phyloP scores from a whole-genome alignment of 176 grass and related monocot species.

The Microstegium vimineum region DNA sequence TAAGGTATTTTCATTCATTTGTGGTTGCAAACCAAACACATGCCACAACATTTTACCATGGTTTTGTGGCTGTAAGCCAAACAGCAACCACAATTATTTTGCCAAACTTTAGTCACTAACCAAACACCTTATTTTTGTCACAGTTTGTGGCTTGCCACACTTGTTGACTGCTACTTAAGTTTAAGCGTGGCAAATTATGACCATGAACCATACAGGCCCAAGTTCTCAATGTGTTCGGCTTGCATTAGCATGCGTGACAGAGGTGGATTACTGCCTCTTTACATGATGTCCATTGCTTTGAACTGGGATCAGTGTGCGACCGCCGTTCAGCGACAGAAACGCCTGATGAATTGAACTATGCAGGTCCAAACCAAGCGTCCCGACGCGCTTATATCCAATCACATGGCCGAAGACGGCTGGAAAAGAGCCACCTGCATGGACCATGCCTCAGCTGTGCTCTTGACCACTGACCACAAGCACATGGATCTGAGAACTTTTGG shows the following conservation, averaged over 20 bases:
- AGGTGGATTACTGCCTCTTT: background rate
- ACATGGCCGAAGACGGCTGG: background rate
- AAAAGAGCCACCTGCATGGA: slow-evolving; percentile 29
- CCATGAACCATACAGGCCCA: no score
- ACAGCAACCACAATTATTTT: no score
- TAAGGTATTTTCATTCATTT: no score
- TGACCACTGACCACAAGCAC: background rate
- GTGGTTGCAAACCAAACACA: no score
- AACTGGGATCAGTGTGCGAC: background rate
- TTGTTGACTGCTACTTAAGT: no score
- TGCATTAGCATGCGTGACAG: background rate
- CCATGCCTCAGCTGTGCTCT: background rate
- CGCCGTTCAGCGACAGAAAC: background rate
- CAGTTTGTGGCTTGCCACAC: no score
- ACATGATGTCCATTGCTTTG: background rate
- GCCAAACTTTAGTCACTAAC: no score
- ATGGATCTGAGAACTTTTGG: background rate
- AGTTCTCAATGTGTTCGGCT: background rate
- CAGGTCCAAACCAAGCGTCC: background rate
- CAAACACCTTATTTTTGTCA: no score
- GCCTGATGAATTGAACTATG: background rate
- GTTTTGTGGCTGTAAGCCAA: no score
- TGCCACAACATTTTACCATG: no score
- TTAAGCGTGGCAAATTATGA: no score
- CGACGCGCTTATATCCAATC: background rate